Evolutionary conservation across 257 asterid genomes (phyloP).

Genomic region (Nicotiana sylvestris): DNA sequence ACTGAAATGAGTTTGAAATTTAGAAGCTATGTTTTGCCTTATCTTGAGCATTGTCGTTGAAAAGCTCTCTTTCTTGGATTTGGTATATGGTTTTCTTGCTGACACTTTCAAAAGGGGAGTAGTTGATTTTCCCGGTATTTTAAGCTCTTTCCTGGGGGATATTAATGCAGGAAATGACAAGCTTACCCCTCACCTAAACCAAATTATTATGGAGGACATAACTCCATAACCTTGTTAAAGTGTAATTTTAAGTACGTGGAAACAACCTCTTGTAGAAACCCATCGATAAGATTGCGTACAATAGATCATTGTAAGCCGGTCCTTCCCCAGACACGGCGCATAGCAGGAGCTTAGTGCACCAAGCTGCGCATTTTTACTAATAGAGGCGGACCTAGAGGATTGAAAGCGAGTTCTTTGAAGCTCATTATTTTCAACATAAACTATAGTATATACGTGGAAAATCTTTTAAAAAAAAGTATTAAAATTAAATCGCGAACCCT

Average conservation of each 20-base stretch:
- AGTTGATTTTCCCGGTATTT: slow-evolving; percentile 41
- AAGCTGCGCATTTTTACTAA: no score
- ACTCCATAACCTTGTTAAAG: background rate
- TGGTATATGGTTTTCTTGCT: slow-evolving; percentile 35
- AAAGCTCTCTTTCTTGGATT: slow-evolving; percentile 16
- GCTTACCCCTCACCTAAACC: slow-evolving; percentile 8
- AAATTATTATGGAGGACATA: background rate
- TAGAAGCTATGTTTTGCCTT: slow-evolving; percentile 10
- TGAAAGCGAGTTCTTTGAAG: no score
- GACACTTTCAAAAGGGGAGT: slow-evolving; percentile 61
- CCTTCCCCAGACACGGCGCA: no score
- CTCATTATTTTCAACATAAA: no score
- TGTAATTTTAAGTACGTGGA: background rate
- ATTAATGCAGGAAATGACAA: slow-evolving; percentile 14
- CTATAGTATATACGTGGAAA: no score
- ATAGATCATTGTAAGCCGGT: no score
- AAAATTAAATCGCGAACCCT: background rate
- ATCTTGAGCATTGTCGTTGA: slow-evolving; percentile 36
- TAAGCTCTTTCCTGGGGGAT: slow-evolving; percentile 5
- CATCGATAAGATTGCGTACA: no score
- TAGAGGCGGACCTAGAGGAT: no score
- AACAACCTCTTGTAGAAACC: no score
- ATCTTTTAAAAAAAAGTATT: no score
- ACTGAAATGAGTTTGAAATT: slow-evolving; percentile 18
- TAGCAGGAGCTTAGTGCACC: no score